Evolutionary conservation across 106 monocot species (phyloP), one percentile per base, ranked within the genome.

Genomic region (Amphibolis antarctica): DNA sequence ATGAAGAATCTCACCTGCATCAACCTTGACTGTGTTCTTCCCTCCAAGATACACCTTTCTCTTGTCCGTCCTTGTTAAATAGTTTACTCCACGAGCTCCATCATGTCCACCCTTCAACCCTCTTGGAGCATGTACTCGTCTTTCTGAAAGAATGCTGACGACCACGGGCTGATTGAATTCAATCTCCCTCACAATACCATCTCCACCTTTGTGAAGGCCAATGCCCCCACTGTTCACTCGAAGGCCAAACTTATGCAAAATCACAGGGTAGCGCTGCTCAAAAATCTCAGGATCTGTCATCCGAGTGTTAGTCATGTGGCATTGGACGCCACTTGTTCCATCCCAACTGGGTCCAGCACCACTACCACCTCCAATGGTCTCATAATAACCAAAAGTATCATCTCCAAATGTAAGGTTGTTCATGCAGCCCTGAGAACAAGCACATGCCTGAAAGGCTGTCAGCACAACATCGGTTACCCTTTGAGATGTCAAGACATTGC

Each of bases 261-360:
- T 57, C 19, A 96, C 96, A 4, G 96, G 96, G 63, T 86, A 96
- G 13, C 96, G 69, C 69, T 90, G 96, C 80, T 96, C 89, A 24
- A 96, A 86, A 4, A 96, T 90, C 60, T 96, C 94, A 1, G 94
- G 94, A 52, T 96, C 94, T 7, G 90, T 96, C 84, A 96, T 96
- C 64, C 90, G 67, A 1, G 96, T 96, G 64, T 96, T 96, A 10
- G 96, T 96, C 96, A 96, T 96, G 69, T 96, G 96, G 62, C 96
- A 96, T 58, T 96, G 96, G 15, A 96, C 84, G 23, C 82, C 89
- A 52, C 90, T 82, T 0, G 96, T 84, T 21, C 96, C 96, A 58
- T 79, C 71, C 96, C 96, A 96, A n/a, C 28, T 84, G 3, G 89
- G 89, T 4, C 96, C 96, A 10, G 90, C 96, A 11, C 96, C 90